Percentiles rank a stretch among this genome's conserved stretches.
These are phyloP conservation scores for Phytophthora europaea DNA, from an alignment of 352 stramenopile species.

Conservation along the genomic window DNA sequence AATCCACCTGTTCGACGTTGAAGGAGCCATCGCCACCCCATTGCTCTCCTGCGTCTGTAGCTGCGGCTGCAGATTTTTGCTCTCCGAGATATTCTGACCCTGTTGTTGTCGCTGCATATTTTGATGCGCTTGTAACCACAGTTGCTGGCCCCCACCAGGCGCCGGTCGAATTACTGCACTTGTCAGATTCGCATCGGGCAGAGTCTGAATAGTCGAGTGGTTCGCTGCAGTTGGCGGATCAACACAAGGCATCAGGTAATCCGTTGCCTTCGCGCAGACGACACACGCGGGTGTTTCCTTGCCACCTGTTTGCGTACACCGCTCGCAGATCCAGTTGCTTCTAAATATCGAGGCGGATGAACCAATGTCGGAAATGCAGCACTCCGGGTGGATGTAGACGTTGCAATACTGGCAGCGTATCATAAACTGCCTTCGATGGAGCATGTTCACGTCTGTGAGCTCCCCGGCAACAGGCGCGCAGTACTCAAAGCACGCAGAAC, in stretches of 20 bases:
- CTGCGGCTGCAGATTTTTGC: constrained; percentile 10
- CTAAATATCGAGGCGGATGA: constrained; percentile 62
- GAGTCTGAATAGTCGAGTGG: constrained; percentile 19
- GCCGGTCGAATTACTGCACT: constrained; percentile 28
- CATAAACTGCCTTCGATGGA: constrained; percentile 84
- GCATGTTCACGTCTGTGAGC: constrained; percentile 55
- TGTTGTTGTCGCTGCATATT: constrained; percentile 39
- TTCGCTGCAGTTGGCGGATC: constrained; percentile 18
- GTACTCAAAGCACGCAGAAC: constrained; percentile 83
- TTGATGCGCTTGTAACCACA: constrained; percentile 43
- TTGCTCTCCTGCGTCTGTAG: constrained; percentile 19
- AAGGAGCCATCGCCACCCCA: constrained; percentile 5
- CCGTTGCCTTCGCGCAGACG: constrained; percentile 71
- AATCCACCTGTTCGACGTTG: constrained; percentile 65
- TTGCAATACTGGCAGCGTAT: constrained; percentile 90
- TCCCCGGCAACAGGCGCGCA: constrained; percentile 58
- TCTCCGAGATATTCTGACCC: constrained; percentile 1
- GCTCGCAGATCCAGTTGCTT: constrained; percentile 91
- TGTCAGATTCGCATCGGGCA: constrained; percentile 8
- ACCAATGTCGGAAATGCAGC: constrained; percentile 79
- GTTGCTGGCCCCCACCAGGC: constrained; percentile 36
- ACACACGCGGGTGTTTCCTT: constrained; percentile 56
- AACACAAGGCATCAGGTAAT: constrained; percentile 87
- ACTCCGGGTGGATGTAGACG: constrained; percentile 84
- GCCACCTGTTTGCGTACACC: constrained; percentile 64